A percentile compares a stretch with the other conserved stretches of the same genome.
These are phyloP conservation scores for Pezicula carpinea DNA, from an alignment of 2,329 filamentous ascomycete genomes.

Conservation along the genomic window DNA sequence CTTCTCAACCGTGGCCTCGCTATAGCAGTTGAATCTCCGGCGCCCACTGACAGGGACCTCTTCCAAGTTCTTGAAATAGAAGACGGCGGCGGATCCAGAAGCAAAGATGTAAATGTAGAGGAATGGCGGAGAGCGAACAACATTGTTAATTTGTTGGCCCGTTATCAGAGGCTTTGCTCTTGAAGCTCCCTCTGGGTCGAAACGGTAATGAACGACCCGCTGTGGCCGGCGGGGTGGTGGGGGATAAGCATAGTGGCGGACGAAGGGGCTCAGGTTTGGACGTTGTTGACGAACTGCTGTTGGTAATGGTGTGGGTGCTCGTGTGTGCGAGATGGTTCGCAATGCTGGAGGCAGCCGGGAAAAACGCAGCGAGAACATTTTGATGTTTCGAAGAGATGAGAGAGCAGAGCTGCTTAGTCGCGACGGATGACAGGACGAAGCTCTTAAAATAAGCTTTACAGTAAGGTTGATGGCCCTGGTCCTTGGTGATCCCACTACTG, in stretches of 20 bases:
- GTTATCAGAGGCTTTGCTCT: conserved; percentile 35
- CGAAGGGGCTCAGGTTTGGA: too few relatives aligned
- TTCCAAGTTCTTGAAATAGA: conserved; percentile 68
- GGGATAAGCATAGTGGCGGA: not conserved
- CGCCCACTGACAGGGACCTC: conserved; percentile 69
- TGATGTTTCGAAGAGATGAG: not conserved
- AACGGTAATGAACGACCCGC: conserved; percentile 7
- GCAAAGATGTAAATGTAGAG: conserved; percentile 37
- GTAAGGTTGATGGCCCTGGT: too few relatives aligned
- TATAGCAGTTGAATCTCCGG: conserved; percentile 67
- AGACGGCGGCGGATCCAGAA: conserved; percentile 35
- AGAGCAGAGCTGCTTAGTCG: too few relatives aligned
- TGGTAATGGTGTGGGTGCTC: not conserved
- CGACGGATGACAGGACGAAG: too few relatives aligned
- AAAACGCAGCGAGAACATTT: not conserved
- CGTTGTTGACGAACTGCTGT: not conserved
- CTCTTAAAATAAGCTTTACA: too few relatives aligned
- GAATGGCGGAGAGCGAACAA: conserved; percentile 30
- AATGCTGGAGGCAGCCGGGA: not conserved
- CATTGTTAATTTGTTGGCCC: conserved; percentile 26
- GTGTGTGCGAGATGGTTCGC: not conserved
- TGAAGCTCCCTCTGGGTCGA: conserved; percentile 13
- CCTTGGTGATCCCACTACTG: too few relatives aligned
- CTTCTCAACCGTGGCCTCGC: conserved; percentile 47
- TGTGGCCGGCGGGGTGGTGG: not conserved